A percentile compares a stretch with the other conserved stretches of the same genome.
These are phyloP conservation scores for Cyphellophora attinorum DNA, from an alignment of 2,329 filamentous ascomycete genomes.

Conservation along the genomic window DNA sequence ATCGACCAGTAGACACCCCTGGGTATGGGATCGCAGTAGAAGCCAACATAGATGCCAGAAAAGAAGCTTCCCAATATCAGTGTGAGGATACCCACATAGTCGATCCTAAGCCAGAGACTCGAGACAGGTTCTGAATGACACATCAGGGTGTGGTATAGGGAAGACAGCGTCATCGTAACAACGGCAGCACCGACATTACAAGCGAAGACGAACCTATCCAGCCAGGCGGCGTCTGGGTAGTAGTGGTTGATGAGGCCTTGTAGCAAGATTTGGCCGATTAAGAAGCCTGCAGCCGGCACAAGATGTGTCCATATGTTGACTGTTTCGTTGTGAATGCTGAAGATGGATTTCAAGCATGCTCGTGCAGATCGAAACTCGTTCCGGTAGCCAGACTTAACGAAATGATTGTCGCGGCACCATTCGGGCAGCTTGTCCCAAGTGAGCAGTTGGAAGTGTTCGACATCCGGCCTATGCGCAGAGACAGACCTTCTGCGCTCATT, in stretches of 20 bases:
- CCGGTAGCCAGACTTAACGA: slow-evolving; percentile 35
- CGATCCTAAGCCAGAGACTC: slow-evolving; percentile 20
- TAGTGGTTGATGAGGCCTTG: slow-evolving; percentile 20
- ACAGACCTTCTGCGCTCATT: slow-evolving; percentile 4
- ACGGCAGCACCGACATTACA: slow-evolving; percentile 26
- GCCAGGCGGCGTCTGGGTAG: slow-evolving; percentile 24
- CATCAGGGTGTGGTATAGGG: slow-evolving; percentile 25
- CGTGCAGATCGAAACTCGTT: slow-evolving; percentile 28
- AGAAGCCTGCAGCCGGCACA: slow-evolving; percentile 30
- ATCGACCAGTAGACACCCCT: slow-evolving; percentile 26
- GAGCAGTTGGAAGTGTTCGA: slow-evolving; percentile 16
- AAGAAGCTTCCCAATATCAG: slow-evolving; percentile 26
- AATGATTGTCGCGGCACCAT: slow-evolving; percentile 35
- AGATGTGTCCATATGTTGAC: slow-evolving; percentile 38
- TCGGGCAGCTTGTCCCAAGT: slow-evolving; percentile 28
- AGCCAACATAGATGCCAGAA: slow-evolving; percentile 26
- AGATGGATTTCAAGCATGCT: slow-evolving; percentile 30
- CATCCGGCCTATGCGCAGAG: slow-evolving; percentile 4
- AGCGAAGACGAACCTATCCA: slow-evolving; percentile 31
- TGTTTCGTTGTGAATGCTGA: slow-evolving; percentile 35
- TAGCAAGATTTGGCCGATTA: slow-evolving; percentile 21
- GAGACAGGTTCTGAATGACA: slow-evolving; percentile 23
- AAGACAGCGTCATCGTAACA: slow-evolving; percentile 17
- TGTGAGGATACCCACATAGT: slow-evolving; percentile 25
- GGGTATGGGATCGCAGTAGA: slow-evolving; percentile 23